A percentile compares a stretch with the other conserved stretches of the same genome.
phyloP scores from a whole-genome alignment of 805 yeast species.

The Zygosaccharomyces kombuchaensis region DNA sequence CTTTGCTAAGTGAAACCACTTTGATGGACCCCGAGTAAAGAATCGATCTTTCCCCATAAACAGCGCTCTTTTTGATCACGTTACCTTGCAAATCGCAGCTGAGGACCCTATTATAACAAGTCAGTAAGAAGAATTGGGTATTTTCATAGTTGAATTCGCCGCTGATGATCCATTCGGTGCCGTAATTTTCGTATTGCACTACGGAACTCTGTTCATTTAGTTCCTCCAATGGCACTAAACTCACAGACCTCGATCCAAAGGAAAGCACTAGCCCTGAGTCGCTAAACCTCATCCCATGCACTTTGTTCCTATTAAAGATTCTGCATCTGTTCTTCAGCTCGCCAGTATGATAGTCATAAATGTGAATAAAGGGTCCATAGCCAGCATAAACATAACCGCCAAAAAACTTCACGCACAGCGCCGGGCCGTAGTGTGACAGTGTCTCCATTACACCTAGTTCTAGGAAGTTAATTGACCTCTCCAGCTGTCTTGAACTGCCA shows the following conservation, averaged over 20 bases:
- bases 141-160: slow-evolving; percentile 46
- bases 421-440: slow-evolving; percentile 54
- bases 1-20: slow-evolving; percentile 39
- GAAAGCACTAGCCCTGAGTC: slow-evolving; percentile 37
- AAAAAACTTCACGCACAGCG: slow-evolving; percentile 54
- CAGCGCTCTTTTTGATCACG: slow-evolving; percentile 28
- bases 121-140: slow-evolving; percentile 48
- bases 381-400: slow-evolving; percentile 50
- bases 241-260: slow-evolving; percentile 73
- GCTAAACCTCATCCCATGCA: slow-evolving; percentile 63
- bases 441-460: slow-evolving; percentile 11
- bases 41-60: slow-evolving; percentile 71
- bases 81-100: slow-evolving; percentile 28
- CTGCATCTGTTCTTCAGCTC: slow-evolving; percentile 38
- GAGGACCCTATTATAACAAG: slow-evolving; percentile 68
- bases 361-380: slow-evolving; percentile 62
- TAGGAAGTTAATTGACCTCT: background rate
- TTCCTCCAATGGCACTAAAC: slow-evolving; percentile 38
- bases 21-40: slow-evolving; percentile 80
- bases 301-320: slow-evolving; percentile 67
- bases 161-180: slow-evolving; percentile 78
- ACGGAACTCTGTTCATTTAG: slow-evolving; percentile 21
- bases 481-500: background rate
- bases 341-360: slow-evolving; percentile 45
- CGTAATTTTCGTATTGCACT: slow-evolving; percentile 41